Percentiles rank a stretch among this genome's conserved stretches.
Evolutionary conservation across 2,329 filamentous ascomycete species (phyloP).

Genomic region (Dendrostoma leiphaemia): DNA sequence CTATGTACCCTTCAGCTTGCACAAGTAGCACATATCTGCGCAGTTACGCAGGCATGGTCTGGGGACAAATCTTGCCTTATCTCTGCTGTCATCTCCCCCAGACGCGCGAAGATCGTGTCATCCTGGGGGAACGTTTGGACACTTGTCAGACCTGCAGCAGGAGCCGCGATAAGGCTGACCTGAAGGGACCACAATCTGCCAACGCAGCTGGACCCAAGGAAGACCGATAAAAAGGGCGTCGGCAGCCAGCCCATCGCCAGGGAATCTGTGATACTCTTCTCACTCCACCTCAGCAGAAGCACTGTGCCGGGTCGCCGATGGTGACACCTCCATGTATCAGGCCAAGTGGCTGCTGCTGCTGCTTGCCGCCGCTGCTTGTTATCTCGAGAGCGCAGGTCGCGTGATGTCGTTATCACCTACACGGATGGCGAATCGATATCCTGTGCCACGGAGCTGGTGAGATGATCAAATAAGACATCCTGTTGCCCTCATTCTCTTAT

Average conservation of each 20-base stretch:
- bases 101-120: not conserved
- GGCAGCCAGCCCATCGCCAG: not conserved
- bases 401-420: slow-evolving; percentile 17
- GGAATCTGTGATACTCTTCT: not conserved
- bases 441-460: no score
- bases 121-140: not conserved
- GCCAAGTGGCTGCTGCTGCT: not conserved
- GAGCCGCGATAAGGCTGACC: not conserved
- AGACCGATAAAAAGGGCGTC: not conserved
- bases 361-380: not conserved
- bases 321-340: no score
- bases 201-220: no score
- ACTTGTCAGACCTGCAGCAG: not conserved
- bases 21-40: no score
- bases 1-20: no score
- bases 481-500: not conserved
- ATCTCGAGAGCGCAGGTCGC: slow-evolving; percentile 3
- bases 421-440: slow-evolving; percentile 10
- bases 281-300: no score
- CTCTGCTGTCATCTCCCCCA: not conserved
- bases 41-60: no score
- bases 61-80: not conserved
- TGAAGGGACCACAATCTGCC: no score
- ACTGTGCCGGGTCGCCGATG: no score
- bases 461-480: no score